Evolutionary conservation across 2,329 filamentous ascomycete genomes (phyloP).

Genomic region (Aspergillus sp.): DNA sequence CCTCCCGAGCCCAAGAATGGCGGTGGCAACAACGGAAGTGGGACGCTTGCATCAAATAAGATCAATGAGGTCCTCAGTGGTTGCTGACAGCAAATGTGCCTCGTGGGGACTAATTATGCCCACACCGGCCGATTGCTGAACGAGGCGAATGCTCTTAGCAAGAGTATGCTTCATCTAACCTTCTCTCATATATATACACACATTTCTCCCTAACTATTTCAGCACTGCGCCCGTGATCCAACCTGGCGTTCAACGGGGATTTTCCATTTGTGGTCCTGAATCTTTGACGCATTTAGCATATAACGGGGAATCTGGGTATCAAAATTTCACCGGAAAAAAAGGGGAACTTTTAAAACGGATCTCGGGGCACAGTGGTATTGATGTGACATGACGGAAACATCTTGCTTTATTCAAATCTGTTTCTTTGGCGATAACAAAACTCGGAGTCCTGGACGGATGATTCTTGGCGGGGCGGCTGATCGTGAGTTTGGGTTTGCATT

Average conservation of each 20-base stretch:
- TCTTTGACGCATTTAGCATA: slow-evolving; percentile 3
- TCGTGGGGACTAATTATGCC: background rate
- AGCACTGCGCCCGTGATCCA: background rate
- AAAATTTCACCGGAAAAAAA: slow-evolving; percentile 2
- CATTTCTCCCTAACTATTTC: background rate
- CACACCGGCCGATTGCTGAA: background rate
- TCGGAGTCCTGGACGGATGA: slow-evolving; percentile 20
- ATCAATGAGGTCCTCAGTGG: slow-evolving; percentile 34
- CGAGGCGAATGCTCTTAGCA: background rate
- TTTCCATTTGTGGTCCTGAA: background rate
- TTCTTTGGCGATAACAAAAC: slow-evolving; percentile 14
- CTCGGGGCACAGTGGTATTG: slow-evolving; percentile 20
- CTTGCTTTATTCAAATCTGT: slow-evolving; percentile 10
- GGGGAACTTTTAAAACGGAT: slow-evolving; percentile 11
- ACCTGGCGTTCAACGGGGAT: background rate
- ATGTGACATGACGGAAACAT: slow-evolving; percentile 22
- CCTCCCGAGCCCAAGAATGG: slow-evolving; percentile 33
- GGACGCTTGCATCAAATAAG: slow-evolving; percentile 30
- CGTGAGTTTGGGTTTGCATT: slow-evolving; percentile 2
- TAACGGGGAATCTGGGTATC: background rate
- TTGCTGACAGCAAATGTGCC: slow-evolving; percentile 26
- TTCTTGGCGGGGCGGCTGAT: background rate
- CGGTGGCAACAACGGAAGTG: slow-evolving; percentile 12
- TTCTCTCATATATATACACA: background rate
- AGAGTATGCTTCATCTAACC: background rate